phyloP scores from a whole-genome alignment of 116 monocot species.

The Dioscorea cayenensis region DNA sequence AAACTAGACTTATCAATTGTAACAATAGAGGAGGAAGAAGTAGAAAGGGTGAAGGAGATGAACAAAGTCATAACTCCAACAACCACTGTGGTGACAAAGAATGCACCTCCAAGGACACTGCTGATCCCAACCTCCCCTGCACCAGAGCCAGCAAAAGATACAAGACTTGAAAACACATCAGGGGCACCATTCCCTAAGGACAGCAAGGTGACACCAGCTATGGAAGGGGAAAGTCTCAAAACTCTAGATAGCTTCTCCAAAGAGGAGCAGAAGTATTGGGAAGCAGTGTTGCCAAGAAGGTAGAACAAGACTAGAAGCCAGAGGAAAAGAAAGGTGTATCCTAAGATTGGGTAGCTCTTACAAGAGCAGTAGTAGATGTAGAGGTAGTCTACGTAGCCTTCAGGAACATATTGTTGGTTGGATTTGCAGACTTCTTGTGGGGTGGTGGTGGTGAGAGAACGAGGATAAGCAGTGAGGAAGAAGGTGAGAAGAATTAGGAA shows the following conservation, averaged over 20 bases:
- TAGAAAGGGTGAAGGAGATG: background rate
- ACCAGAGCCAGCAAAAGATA: background rate
- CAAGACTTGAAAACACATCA: background rate
- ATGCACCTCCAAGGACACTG: slow-evolving; percentile 45
- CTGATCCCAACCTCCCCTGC: slow-evolving; percentile 32
- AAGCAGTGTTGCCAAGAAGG: background rate
- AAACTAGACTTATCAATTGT: slow-evolving; percentile 30
- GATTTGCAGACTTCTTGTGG: too few relatives aligned
- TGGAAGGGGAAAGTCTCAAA: background rate
- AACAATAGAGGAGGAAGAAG: background rate
- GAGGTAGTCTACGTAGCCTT: background rate
- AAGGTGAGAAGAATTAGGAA: too few relatives aligned
- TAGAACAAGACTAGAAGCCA: background rate
- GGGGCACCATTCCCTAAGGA: background rate
- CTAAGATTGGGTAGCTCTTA: background rate
- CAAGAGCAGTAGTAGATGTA: background rate
- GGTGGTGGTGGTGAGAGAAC: too few relatives aligned
- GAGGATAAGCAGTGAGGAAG: too few relatives aligned
- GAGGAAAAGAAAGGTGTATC: background rate
- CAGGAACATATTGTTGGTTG: background rate
- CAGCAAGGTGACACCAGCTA: background rate
- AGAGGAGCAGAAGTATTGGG: slow-evolving; percentile 1
- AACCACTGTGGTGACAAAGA: slow-evolving; percentile 53
- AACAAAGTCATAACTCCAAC: slow-evolving; percentile 36
- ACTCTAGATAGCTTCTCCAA: background rate